These are phyloP conservation scores for Rhynchosporium secalis DNA, from an alignment of 2,329 filamentous ascomycete species.

Conservation along the genomic window DNA sequence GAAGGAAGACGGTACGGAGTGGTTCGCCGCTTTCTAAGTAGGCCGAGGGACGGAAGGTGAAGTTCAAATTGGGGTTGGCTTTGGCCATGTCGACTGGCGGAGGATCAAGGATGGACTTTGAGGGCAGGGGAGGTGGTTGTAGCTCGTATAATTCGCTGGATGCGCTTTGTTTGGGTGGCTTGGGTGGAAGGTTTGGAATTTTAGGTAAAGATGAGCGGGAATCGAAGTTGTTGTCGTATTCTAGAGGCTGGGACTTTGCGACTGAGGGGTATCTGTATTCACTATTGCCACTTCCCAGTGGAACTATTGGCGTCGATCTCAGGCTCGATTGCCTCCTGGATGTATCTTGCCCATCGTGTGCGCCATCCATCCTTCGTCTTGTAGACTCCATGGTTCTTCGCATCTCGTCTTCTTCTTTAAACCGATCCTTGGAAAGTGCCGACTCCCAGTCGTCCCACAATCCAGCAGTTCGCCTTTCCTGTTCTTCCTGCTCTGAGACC, in stretches of 20 bases:
- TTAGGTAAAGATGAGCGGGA: constrained; percentile 14
- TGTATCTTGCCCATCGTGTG: constrained; percentile 33
- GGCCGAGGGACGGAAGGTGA: constrained; percentile 80
- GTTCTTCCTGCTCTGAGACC: constrained; percentile 57
- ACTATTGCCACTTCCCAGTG: constrained; percentile 27
- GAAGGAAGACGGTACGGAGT: constrained; percentile 84
- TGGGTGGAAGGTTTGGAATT: constrained; percentile 30
- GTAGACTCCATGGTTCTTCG: constrained; percentile 54
- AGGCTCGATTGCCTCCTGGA: constrained; percentile 35
- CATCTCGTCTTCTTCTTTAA: constrained; percentile 45
- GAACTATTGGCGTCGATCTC: constrained; percentile 29
- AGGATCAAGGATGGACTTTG: constrained; percentile 28
- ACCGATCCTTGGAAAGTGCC: constrained; percentile 41
- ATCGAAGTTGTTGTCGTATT: constrained; percentile 39
- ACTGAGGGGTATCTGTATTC: constrained; percentile 60
- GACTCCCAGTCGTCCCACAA: constrained; percentile 55
- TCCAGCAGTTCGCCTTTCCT: constrained; percentile 53
- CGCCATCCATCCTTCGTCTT: constrained; percentile 43
- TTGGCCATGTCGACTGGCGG: constrained; percentile 12
- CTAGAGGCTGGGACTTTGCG: constrained; percentile 50
- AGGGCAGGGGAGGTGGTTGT: constrained; percentile 31
- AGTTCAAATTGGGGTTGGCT: constrained; percentile 38
- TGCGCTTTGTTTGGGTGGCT: constrained; percentile 35
- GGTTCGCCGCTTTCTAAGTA: constrained; percentile 88
- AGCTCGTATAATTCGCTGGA: constrained; percentile 15